Evolutionary conservation across 768 basidiomycete species (phyloP), one percentile per base, ranked within the genome.

Genomic region (Naganishia friedmannii): DNA sequence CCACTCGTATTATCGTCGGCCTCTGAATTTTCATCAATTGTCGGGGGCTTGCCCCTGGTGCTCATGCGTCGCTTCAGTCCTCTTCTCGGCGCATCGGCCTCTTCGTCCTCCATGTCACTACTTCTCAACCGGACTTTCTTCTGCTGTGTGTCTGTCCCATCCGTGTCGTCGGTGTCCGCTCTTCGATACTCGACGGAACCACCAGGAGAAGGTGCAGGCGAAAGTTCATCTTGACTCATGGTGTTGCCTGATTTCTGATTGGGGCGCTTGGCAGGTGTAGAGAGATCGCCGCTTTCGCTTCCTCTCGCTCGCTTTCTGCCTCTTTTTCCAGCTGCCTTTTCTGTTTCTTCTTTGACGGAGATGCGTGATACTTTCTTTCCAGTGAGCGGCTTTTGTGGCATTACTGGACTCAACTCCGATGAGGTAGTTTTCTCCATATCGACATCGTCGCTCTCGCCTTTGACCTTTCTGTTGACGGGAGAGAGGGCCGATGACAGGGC

Each of bases 61-160:
- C 63, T 74, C 66, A 53, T 73, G 65, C 56, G 75, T 72, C 46
- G 74, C 67, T 58, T 70, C 12, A 17, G 32, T 45, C 56, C 70
- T 31, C 65, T 45, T 60, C 54, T 63, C 32, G 68, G 21, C 45
- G 17, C 57, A 51, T 34, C 34, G 7, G 42, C 45, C 21, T n/a
- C 56, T 10, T 65, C 69, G 5, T 70, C 69, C 15, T 58, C 57
- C 31, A 21, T 63, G 26, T 63, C 60, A 29, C 39, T 29, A 12
- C 48, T 51, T 13, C 48, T 51, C 23, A 21, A n/a, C 3, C 23
- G 19, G 7, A 51, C 23, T 26, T 51, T 51, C 48, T 51, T 51
- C 48, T 51, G 48, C 23, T 51, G 48, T n/a, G 48, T n/a, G 23
- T 51, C 48, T 21, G 48, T 51, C 7, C 48, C 48, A 12, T 51